Percentiles rank a stretch among this genome's conserved stretches.
Conservation (phyloP, 2,329 filamentous ascomycete species). For the Colletotrichum sp. region DNA sequence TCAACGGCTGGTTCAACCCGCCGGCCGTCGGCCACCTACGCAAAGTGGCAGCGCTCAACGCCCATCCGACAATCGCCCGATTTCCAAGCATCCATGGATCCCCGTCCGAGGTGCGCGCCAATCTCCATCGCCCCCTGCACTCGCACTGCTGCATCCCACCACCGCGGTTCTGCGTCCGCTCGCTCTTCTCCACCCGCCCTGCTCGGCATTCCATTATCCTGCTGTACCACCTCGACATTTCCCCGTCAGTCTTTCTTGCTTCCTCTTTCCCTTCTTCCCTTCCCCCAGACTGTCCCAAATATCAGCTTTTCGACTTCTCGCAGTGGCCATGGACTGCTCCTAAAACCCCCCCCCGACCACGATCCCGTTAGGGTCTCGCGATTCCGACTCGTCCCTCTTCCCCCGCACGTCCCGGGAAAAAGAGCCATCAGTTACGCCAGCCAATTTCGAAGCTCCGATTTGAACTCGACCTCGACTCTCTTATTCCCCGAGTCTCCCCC, state of each 20-base stretch:
- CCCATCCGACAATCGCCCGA: conserved; percentile 15
- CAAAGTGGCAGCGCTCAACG: conserved; percentile 7
- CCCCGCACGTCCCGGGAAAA: conserved; percentile 12
- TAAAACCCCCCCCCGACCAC: conserved; percentile 8
- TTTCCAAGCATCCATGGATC: conserved; percentile 15
- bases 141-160: conserved; percentile 14
- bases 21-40: neutral
- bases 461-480: neutral
- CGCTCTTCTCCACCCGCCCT: conserved; percentile 18
- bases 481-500: neutral
- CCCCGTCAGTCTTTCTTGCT: neutral
- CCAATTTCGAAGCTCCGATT: conserved; percentile 6
- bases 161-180: conserved; percentile 18
- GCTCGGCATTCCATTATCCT: conserved; percentile 13
- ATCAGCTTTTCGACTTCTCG: neutral
- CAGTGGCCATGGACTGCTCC: conserved; percentile 13
- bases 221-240: neutral
- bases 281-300: neutral
- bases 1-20: neutral
- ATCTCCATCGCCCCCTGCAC: neutral
- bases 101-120: conserved; percentile 9
- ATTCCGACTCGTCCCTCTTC: conserved; percentile 17
- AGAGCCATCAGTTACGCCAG: conserved; percentile 7
- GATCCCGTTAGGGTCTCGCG: conserved; percentile 17
- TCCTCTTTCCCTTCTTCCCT: neutral